A percentile compares a stretch with the other conserved stretches of the same genome.
phyloP scores from a whole-genome alignment of 192 early-diverging fungal genomes.

The Linnemannia elongata region DNA sequence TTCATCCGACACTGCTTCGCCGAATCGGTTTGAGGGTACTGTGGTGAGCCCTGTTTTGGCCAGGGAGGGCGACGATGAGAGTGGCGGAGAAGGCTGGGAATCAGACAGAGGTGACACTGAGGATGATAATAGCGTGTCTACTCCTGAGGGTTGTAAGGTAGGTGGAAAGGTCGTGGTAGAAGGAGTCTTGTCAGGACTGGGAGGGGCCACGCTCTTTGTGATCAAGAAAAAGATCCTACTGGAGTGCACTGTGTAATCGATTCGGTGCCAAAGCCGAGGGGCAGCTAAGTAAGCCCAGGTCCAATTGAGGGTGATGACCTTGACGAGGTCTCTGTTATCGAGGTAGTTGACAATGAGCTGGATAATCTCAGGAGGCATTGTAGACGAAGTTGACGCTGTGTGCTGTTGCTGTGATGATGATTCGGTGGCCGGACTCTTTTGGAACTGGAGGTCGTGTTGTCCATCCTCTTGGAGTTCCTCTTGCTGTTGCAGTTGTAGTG shows the following conservation, averaged over 20 bases:
- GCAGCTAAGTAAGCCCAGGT: conserved; percentile 44
- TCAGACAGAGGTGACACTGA: background rate
- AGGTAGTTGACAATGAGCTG: conserved; percentile 51
- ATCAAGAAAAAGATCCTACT: conserved; percentile 48
- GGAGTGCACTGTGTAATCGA: conserved; percentile 23
- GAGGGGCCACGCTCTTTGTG: conserved; percentile 37
- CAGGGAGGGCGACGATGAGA: background rate
- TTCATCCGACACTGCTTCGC: background rate
- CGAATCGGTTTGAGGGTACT: background rate
- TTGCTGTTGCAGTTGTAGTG: background rate
- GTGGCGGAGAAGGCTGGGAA: too few species aligned
- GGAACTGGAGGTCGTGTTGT: background rate
- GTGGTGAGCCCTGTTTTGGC: conserved; percentile 1
- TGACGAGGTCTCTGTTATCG: conserved; percentile 35
- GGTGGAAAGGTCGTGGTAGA: background rate
- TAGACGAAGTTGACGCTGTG: background rate
- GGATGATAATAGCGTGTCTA: background rate
- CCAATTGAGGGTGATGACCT: conserved; percentile 46
- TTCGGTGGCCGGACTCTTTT: background rate
- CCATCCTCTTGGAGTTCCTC: background rate
- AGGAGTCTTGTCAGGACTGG: background rate
- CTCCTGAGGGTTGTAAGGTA: too few species aligned
- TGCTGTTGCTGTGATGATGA: background rate
- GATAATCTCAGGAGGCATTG: conserved; percentile 52
- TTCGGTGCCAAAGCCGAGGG: conserved; percentile 35